Base-by-base conservation (phyloP, 2,329 filamentous ascomycete species). In the Sordariomycetes sp. region DNA sequence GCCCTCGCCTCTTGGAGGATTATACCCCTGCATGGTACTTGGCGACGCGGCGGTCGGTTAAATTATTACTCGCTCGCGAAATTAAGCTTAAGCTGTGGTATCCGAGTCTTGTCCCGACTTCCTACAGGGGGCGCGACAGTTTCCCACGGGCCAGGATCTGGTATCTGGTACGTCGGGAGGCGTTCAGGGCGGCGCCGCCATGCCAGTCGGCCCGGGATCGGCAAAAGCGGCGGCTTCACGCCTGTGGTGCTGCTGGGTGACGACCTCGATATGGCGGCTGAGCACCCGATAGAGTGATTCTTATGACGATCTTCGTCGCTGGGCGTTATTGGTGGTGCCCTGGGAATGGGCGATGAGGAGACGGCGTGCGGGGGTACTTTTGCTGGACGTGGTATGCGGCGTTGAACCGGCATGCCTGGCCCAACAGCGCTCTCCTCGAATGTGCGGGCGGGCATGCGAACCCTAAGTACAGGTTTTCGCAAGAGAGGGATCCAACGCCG, bases 231-330 rank as follows among this genome's bases (percentile, higher is more conserved):
- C 28, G 28, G 8, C 28, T 32, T 32, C 28, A 8, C 28, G 8
- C 28, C 28, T 4, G 8, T 32, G 28, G 4, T 32, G 28, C 28
- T 32, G 28, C 28, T 32, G 28, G 28, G 28, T 32, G 28, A 32
- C 28, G 28, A 32, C 28, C 8, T 32, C 28, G 37, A 43, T 43
- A 43, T 43, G 37, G 37, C 37, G 37, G 37, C 37, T 24, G 18
- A n/a, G 11, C 11, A 14, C 11, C 11, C 20, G 18, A 22, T 60
- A 60, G 63, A 65, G 62, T 67, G 67, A 65, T 63, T 67, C 53
- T 60, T 28, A 54, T 61, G 58, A 53, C 55, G 59, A 61, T 53
- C 56, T 54, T 58, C 20, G 40, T 28, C n/a, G n/a, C 10, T 34
- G 16, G 40, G 16, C 40, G 16, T 46, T n/a, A n/a, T 46, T n/a